Percentiles rank a stretch among this genome's conserved stretches.
phyloP scores from a whole-genome alignment of 352 stramenopile genomes.

The Pythium biforme region DNA sequence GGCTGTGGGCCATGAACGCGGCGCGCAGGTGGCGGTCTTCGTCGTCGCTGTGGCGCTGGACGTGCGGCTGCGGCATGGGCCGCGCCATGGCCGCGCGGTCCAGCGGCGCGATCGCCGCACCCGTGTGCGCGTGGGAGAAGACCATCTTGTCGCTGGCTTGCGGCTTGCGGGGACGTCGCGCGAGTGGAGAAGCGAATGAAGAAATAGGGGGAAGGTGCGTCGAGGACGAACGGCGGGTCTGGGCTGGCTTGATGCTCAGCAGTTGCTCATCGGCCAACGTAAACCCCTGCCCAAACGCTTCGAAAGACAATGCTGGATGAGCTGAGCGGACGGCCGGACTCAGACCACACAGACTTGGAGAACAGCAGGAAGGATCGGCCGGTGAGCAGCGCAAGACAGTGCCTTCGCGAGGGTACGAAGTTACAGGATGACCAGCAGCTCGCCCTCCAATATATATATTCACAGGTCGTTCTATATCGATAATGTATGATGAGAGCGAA shows the following conservation, averaged over 20 bases:
- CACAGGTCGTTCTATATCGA: no score
- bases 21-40: background rate
- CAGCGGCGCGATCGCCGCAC: background rate
- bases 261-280: background rate
- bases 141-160: background rate
- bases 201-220: background rate
- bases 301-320: conserved; percentile 1
- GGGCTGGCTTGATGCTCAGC: background rate
- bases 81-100: conserved; percentile 2
- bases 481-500: background rate
- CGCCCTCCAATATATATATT: no score
- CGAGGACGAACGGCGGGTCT: background rate
- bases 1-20: background rate
- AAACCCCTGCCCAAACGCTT: background rate
- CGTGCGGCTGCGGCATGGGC: conserved; percentile 2
- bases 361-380: background rate
- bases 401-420: no score
- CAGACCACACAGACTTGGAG: background rate
- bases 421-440: no score
- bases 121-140: background rate
- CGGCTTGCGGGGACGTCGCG: background rate
- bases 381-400: background rate
- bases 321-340: conserved; percentile 1
- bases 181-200: background rate
- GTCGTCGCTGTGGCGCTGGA: background rate